phyloP scores from a whole-genome alignment of 202 grass and related monocot species.

The Schoenoplectus tabernaemontani region DNA sequence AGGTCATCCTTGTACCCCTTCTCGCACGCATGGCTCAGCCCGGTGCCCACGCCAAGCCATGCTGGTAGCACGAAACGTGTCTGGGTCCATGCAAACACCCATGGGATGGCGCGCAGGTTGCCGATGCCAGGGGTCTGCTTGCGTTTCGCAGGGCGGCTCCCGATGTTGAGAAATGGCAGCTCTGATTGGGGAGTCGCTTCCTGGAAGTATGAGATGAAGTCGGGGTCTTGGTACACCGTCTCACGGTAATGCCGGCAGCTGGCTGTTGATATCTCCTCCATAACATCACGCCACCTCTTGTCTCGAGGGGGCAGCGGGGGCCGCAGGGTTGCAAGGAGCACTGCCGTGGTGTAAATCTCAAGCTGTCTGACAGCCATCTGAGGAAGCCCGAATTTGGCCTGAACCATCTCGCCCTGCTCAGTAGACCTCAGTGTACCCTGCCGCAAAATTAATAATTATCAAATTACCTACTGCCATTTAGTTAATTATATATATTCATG shows the following conservation, averaged over 20 bases:
- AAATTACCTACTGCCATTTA: not conserved
- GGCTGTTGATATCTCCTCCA: conserved; percentile 78
- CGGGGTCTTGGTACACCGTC: conserved; percentile 77
- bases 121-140: conserved; percentile 45
- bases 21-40: conserved; percentile 54
- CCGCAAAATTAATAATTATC: no score
- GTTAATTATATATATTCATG: not conserved
- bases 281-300: conserved; percentile 42
- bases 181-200: conserved; percentile 85
- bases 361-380: conserved; percentile 79
- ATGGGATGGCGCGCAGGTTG: conserved; percentile 74
- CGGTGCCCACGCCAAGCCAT: conserved; percentile 68
- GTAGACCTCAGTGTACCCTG: conserved; percentile 78
- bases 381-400: conserved; percentile 81
- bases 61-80: conserved; percentile 74
- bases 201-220: conserved; percentile 86
- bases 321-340: conserved; percentile 57
- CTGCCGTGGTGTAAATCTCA: conserved; percentile 87
- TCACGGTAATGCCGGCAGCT: conserved; percentile 69
- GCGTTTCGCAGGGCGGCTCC: conserved; percentile 56
- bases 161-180: conserved; percentile 78
- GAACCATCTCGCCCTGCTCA: conserved; percentile 96
- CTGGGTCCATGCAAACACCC: conserved; percentile 96
- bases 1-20: conserved; percentile 49
- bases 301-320: conserved; percentile 71